Evolutionary conservation across 78 protist species (phyloP).

Genomic region (Dictyostelium intermedium): DNA sequence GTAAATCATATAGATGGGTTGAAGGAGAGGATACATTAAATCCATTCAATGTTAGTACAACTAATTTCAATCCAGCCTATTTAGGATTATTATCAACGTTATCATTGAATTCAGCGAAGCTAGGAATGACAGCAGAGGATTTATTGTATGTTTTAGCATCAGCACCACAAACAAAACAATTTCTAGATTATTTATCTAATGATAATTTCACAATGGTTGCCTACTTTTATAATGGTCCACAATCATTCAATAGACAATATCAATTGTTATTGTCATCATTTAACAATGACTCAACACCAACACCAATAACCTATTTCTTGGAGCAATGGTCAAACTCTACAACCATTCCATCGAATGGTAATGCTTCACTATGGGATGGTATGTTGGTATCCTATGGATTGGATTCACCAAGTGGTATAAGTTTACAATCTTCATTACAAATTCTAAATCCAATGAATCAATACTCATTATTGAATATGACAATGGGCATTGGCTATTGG

Average conservation of each 20-base stretch:
- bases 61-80: conserved; percentile 61
- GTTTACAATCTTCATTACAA: background rate
- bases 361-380: background rate
- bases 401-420: background rate
- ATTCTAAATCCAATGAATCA: background rate
- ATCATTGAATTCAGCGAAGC: background rate
- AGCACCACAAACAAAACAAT: background rate
- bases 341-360: background rate
- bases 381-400: conserved; percentile 5
- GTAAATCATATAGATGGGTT: background rate
- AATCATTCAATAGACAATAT: background rate
- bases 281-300: background rate
- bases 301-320: background rate
- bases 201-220: background rate
- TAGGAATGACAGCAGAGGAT: background rate
- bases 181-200: background rate
- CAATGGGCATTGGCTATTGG: background rate
- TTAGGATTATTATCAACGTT: background rate
- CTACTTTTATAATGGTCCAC: background rate
- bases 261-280: background rate
- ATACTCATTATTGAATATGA: background rate
- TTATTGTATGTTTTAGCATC: background rate
- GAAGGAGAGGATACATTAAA: background rate
- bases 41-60: background rate
- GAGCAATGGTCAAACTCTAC: conserved; percentile 49